Percentiles rank a stretch among this genome's conserved stretches.
These are phyloP conservation scores for Wallacemonas sp. DNA, from an alignment of 208 protist species.

Conservation along the genomic window DNA sequence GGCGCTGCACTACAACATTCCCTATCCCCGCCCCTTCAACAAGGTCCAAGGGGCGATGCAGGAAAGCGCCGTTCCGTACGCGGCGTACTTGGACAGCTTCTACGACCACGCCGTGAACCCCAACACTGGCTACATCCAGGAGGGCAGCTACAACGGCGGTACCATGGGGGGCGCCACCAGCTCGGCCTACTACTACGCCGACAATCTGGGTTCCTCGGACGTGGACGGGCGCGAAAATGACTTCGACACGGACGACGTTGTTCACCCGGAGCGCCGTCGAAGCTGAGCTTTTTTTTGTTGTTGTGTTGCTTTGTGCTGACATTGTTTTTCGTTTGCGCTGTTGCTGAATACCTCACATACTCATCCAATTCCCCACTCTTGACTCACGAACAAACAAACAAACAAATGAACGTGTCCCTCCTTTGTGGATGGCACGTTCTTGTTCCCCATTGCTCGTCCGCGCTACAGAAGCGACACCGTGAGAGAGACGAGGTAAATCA, in stretches of 20 bases:
- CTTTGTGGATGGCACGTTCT: too few relatives aligned
- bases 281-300: too few relatives aligned
- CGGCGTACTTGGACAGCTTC: slow-evolving; percentile 82
- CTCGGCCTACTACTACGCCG: slow-evolving; percentile 52
- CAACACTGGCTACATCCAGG: slow-evolving; percentile 53
- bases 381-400: too few relatives aligned
- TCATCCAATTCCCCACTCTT: too few relatives aligned
- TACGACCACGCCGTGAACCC: slow-evolving; percentile 82
- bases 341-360: too few relatives aligned
- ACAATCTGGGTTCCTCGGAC: slow-evolving; percentile 43
- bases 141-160: slow-evolving; percentile 74
- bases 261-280: not conserved
- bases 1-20: slow-evolving; percentile 83
- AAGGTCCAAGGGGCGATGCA: slow-evolving; percentile 80
- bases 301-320: not conserved
- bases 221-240: slow-evolving; percentile 35
- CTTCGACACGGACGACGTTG: slow-evolving; percentile 37
- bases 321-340: slow-evolving; percentile 5
- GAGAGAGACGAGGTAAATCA: too few relatives aligned
- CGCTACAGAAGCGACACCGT: too few relatives aligned
- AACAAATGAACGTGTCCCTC: too few relatives aligned
- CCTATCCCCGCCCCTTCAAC: slow-evolving; percentile 82
- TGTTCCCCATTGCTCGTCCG: too few relatives aligned
- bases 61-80: slow-evolving; percentile 80
- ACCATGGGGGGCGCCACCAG: slow-evolving; percentile 54